Base-by-base conservation (phyloP, 129 eudicot species). In the Centella asiatica region DNA sequence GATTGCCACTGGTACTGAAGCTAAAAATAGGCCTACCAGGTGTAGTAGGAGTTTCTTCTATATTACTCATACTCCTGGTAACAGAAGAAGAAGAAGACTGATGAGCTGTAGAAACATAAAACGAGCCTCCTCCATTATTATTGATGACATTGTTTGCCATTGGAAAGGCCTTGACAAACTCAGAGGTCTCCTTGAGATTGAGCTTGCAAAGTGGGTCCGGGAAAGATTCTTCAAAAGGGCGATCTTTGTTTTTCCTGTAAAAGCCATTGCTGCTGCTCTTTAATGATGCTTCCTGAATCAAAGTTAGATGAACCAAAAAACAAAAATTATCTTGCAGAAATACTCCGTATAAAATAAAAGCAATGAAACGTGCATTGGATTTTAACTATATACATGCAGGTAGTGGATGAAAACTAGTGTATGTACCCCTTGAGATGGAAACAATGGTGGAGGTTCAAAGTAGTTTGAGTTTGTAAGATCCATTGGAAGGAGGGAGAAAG, bases 1-100 rank as follows among this genome's bases (percentile, higher is more conserved):
- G 55, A 60, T 64, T 71, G 18, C 83, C 85, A 23, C 84, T 84
- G 49, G 68, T 70, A 61, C 92, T 87, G 71, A 87, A 84, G 71
- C 85, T 77, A 69, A 81, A 88, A 63, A 80, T 60, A 31, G 96
- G 94, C 75, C 96, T 80, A 19, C 83, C 84, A 37, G 83, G 88
- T 39, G 95, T 83, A 32, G 84, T 44, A 19, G 90, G 95, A 71
- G 92, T n/a, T n/a, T n/a, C 88, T 62, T 78, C 88, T 4, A 75
- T 67, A 58, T 62, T 66, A 8, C 17, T 49, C 7, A 22, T 77
- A 64, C 81, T 79, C 75, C 29, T 80, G n/a, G 80, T 20, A 6
- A 46, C 47, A 37, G 72, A 74, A 39, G 75, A 69, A 18, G 80
- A 70, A 62, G n/a, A n/a, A n/a, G n/a, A n/a, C n/a, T n/a, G n/a